Conservation (phyloP, 345 rosid species). For the Dipteronia dyeriana region DNA sequence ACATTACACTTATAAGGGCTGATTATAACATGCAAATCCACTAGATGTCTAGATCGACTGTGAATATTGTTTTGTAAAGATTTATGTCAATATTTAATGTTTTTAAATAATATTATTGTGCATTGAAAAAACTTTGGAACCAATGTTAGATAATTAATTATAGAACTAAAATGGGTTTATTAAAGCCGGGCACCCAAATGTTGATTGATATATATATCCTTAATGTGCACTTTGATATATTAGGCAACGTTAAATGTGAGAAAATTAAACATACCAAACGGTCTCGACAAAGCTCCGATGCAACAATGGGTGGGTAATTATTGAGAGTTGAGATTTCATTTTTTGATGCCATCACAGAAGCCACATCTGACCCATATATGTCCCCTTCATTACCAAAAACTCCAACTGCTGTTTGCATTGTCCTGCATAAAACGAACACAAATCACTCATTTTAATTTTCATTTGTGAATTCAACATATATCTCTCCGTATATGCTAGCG, state of each 20-base stretch:
- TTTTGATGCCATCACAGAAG: conserved; percentile 41
- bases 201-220: no score
- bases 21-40: no score
- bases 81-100: no score
- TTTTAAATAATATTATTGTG: no score
- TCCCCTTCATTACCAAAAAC: conserved; percentile 51
- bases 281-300: conserved; percentile 67
- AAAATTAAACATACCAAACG: conserved; percentile 44
- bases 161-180: no score
- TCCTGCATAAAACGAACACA: conserved; percentile 36
- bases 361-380: conserved; percentile 36
- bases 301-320: conserved; percentile 52
- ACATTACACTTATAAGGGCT: not conserved
- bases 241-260: not conserved
- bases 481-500: not conserved
- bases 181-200: no score
- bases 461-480: not conserved
- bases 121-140: no score
- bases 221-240: not conserved
- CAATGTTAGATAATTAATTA: no score
- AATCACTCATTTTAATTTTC: no score
- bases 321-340: conserved; percentile 43
- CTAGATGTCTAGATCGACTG: no score
- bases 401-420: conserved; percentile 76
- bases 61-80: no score